Conservation (phyloP, 805 yeast species). For the Wickerhamomyces hampshirensis region DNA sequence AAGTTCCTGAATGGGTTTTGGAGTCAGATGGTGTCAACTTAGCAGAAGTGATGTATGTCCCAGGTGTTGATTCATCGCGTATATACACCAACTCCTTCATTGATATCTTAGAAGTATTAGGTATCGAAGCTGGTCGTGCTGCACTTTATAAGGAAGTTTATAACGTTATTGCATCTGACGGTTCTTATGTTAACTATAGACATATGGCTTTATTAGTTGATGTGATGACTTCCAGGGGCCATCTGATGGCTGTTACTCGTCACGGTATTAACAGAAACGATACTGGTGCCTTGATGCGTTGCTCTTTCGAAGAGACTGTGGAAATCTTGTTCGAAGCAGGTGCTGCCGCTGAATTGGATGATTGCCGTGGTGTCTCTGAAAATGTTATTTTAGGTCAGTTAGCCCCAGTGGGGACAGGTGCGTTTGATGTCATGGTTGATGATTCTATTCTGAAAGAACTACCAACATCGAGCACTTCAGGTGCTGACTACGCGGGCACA, state of each 20-base stretch:
- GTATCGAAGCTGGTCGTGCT: constrained; percentile 97
- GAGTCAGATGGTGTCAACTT: constrained; percentile 98
- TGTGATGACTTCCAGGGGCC: constrained; percentile 98
- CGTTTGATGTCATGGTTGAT: constrained; percentile 92
- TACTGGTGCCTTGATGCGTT: constrained; percentile 98
- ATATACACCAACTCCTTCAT: constrained; percentile 96
- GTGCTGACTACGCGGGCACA: constrained; percentile 31
- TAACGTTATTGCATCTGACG: constrained; percentile 98
- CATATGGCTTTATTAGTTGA: constrained; percentile 97
- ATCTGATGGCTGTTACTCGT: constrained; percentile 97
- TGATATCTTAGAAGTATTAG: constrained; percentile 89
- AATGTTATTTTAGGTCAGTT: constrained; percentile 96
- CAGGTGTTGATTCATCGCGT: constrained; percentile 88
- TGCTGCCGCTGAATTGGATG: constrained; percentile 95
- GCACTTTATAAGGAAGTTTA: constrained; percentile 91
- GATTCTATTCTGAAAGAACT: constrained; percentile 68
- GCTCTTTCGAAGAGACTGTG: constrained; percentile 98
- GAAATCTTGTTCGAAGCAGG: constrained; percentile 97
- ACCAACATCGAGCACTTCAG: constrained; percentile 31
- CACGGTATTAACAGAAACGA: constrained; percentile 99
- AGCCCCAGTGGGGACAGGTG: constrained; percentile 98
- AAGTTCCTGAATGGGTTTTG: constrained; percentile 94
- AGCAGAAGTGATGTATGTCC: constrained; percentile 90
- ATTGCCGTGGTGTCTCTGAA: constrained; percentile 97
- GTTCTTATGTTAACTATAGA: constrained; percentile 98